Evolutionary conservation across 257 asterid species (phyloP), one percentile per base, ranked within the genome.

Genomic region (Solanum sparsipilum): DNA sequence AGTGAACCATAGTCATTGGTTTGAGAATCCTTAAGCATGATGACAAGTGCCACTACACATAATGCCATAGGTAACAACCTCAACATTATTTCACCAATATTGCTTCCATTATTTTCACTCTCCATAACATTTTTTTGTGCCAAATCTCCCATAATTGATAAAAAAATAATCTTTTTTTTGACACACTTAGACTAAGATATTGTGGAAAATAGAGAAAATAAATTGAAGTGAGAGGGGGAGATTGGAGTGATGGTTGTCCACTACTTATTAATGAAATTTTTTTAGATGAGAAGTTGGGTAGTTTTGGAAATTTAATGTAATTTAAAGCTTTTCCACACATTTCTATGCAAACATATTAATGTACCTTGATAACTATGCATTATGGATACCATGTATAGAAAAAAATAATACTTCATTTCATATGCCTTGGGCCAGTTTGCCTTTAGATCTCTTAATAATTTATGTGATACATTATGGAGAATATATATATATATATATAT

Each of bases 11-110:
- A 95, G 9, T 95, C 98, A 86, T 89, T 93, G 18, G 96, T 87
- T 88, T 94, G 94, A n/a, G 97, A 92, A 87, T 96, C 92, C 91
- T 95, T 96, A 89, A 96, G 94, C 98, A 96, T 94, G 78, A 96
- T 86, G 31, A 94, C 94, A 7, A 96, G 98, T 60, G 98, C 95
- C 87, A 88, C 95, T 36, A 95, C 90, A 25, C 95, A 94, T 35
- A 96, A 93, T 74, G 91, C 93, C 92, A 95, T 91, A 1, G 98
- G 98, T 56, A 96, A 88, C 20, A 93, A 44, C 10, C 98, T 94
- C 39, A 96, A 93, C 90, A 95, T 91, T 83, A 98, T 95, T 95
- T 96, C 99, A 56, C 91, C 95, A 38, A 94, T 95, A 75, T 95
- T 27, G 92, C 93, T 93, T 48, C 93, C 96, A n/a, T 21, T 9